Percentiles rank a stretch among this genome's conserved stretches.
Evolutionary conservation across 1,284 basidiomycete genomes (phyloP).

Genomic region (Hemileia vastatrix): DNA sequence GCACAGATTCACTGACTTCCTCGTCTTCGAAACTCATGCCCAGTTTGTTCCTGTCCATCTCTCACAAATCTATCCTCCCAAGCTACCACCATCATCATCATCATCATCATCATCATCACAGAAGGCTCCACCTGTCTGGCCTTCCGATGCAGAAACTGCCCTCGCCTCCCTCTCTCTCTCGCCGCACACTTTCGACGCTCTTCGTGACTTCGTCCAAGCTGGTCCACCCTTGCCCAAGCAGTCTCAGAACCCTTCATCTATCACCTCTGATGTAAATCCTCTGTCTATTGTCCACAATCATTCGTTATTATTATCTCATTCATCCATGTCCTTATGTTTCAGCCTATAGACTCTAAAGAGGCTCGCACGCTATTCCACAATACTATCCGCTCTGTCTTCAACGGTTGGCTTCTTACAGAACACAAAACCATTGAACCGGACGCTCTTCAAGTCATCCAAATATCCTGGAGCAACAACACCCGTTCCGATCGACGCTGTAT

Average conservation of each 20-base stretch:
- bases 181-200: too few relatives aligned
- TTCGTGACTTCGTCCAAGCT: too few relatives aligned
- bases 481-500: not conserved
- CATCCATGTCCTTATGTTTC: conserved; percentile 17
- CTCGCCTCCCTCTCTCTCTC: not conserved
- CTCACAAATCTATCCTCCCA: conserved; percentile 2
- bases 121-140: not conserved
- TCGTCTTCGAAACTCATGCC: conserved; percentile 20
- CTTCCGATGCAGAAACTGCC: not conserved
- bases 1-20: conserved; percentile 22
- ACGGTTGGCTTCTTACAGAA: conserved; percentile 71
- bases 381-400: conserved; percentile 67
- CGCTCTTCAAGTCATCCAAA: conserved; percentile 4
- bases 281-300: not conserved
- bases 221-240: not conserved
- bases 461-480: conserved; percentile 13
- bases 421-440: conserved; percentile 47
- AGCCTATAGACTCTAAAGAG: conserved; percentile 74
- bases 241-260: not conserved
- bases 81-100: not conserved
- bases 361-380: conserved; percentile 73
- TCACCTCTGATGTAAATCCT: conserved; percentile 19
- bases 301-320: not conserved
- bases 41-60: too few relatives aligned
- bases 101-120: not conserved